Evolutionary conservation across 164 flowering plant species (phyloP).

Genomic region (Macadamia tetraphylla): DNA sequence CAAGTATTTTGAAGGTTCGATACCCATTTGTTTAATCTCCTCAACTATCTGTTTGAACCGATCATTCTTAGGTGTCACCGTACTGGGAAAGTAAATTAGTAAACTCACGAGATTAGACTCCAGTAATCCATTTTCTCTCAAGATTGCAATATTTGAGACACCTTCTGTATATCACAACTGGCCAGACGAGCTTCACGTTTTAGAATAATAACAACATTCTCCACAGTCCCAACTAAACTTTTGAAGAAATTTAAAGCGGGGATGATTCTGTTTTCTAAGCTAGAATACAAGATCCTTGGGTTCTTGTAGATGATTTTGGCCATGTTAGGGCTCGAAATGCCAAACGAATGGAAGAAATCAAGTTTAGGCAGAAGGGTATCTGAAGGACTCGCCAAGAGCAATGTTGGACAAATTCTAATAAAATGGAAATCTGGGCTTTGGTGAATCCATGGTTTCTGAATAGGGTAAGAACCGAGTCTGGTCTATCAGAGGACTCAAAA

Average conservation of each 20-base stretch:
- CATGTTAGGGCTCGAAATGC: background rate
- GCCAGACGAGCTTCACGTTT: background rate
- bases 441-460: constrained; percentile 12
- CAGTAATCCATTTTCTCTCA: constrained; percentile 6
- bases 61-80: background rate
- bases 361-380: constrained; percentile 1
- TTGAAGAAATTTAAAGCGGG: constrained; percentile 1
- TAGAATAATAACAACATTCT: background rate
- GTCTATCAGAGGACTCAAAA: background rate
- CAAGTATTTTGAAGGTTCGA: background rate
- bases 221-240: background rate
- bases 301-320: background rate
- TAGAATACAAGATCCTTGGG: background rate
- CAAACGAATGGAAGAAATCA: background rate
- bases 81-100: background rate
- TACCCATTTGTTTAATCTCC: background rate
- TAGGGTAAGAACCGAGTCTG: constrained; percentile 6
- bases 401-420: background rate
- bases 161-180: background rate
- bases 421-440: constrained; percentile 5
- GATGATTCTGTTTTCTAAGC: constrained; percentile 4
- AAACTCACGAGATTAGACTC: background rate
- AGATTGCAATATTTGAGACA: background rate
- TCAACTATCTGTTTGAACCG: constrained; percentile 2
- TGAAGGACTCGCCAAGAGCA: background rate